Evolutionary conservation across 345 rosid genomes (phyloP).

Genomic region (Citrus sinensis): DNA sequence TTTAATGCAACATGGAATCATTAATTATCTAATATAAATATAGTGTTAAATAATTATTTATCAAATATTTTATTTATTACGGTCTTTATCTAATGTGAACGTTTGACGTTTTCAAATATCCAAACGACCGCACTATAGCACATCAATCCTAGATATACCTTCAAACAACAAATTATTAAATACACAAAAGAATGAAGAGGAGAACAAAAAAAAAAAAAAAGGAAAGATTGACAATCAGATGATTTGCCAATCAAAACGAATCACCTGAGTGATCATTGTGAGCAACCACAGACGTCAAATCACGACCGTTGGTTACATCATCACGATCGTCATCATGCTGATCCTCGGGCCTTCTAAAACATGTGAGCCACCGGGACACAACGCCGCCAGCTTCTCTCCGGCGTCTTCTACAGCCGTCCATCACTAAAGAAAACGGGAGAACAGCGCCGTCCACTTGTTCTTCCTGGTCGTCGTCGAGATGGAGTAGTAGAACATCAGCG

Average conservation of each 20-base stretch:
- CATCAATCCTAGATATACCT: too few relatives aligned
- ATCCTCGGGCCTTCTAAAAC: constrained; percentile 19
- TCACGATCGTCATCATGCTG: constrained; percentile 3
- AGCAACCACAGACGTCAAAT: background rate
- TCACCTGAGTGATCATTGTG: constrained; percentile 16
- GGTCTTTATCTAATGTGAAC: fast-evolving
- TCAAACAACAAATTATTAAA: too few relatives aligned
- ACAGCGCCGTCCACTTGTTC: background rate
- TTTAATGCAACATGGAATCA: too few relatives aligned
- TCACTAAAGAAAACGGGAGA: background rate
- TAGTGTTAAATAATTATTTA: too few relatives aligned
- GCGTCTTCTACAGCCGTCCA: background rate
- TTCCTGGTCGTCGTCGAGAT: background rate
- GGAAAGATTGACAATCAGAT: background rate
- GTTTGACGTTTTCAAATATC: too few relatives aligned
- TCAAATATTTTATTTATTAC: too few relatives aligned
- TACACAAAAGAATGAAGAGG: background rate
- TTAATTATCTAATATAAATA: too few relatives aligned
- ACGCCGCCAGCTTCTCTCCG: constrained; percentile 5
- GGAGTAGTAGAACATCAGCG: constrained; percentile 24
- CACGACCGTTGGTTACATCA: background rate
- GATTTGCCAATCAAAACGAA: background rate
- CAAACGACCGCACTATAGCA: background rate
- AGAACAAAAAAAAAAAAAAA: too few relatives aligned
- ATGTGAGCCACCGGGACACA: constrained; percentile 21